Evolutionary conservation across 805 yeast genomes (phyloP).

Genomic region (Kuraishia hungarica): DNA sequence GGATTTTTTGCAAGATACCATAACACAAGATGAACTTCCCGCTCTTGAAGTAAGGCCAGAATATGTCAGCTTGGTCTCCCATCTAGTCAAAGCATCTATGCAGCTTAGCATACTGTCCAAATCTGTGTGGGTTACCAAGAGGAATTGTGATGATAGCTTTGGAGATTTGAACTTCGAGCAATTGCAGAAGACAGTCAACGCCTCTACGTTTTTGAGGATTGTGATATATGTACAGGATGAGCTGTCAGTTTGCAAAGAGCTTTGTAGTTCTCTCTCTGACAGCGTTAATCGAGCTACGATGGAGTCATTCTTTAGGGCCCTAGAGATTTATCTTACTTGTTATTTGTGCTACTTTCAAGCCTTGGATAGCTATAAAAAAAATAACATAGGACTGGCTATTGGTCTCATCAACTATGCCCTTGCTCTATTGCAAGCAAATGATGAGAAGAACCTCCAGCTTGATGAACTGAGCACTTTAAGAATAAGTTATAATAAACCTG

Average conservation of each 20-base stretch:
- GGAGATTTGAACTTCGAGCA: neutral
- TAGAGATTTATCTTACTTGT: neutral
- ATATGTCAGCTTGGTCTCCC: neutral
- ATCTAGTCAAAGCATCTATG: neutral
- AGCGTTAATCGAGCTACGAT: neutral
- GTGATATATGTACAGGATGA: neutral
- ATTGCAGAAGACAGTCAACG: neutral
- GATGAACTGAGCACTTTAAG: neutral
- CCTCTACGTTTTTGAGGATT: neutral
- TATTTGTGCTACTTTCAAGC: conserved; percentile 15
- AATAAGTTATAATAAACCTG: neutral
- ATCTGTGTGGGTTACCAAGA: neutral
- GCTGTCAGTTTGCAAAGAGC: neutral
- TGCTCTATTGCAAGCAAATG: conserved; percentile 11
- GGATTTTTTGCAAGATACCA: neutral
- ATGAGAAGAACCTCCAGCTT: neutral
- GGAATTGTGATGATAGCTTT: neutral
- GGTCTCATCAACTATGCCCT: conserved; percentile 18
- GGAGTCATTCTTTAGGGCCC: neutral
- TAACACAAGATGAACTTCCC: neutral
- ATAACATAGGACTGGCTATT: conserved; percentile 15
- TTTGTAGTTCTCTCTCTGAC: neutral
- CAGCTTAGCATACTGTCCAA: neutral
- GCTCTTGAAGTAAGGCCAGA: neutral
- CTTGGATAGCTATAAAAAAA: conserved; percentile 15